Percentiles rank a stretch among this genome's conserved stretches.
phyloP scores from a whole-genome alignment of 148 eudicot genomes.

The Chenopodium quinoa region DNA sequence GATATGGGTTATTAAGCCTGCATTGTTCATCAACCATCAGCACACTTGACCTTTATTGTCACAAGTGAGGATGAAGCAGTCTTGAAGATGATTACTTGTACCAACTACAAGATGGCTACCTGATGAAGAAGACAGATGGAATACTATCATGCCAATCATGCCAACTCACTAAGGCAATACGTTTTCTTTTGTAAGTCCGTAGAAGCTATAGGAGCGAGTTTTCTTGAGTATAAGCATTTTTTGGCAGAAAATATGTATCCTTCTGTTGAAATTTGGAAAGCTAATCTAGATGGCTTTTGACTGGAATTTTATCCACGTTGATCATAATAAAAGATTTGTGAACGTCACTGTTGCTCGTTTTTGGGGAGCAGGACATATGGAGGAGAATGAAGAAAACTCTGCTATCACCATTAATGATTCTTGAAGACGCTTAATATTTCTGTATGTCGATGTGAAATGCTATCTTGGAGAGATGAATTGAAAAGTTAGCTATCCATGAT shows the following conservation, averaged over 20 bases:
- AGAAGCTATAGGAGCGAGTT: neutral
- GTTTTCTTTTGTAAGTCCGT: neutral
- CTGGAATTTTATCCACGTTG: neutral
- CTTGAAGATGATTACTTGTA: neutral
- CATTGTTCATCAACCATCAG: neutral
- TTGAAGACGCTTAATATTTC: too few relatives aligned
- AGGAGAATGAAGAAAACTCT: too few relatives aligned
- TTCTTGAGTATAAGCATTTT: neutral
- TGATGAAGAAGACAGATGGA: neutral
- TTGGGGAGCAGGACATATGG: too few relatives aligned
- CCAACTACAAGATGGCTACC: neutral
- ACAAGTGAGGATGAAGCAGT: neutral
- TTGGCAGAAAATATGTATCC: neutral
- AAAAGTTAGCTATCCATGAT: too few relatives aligned
- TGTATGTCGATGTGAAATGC: too few relatives aligned
- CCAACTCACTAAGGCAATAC: neutral
- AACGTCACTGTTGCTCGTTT: neutral
- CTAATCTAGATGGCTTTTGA: neutral
- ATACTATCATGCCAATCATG: neutral
- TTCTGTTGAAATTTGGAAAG: neutral
- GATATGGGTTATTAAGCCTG: neutral
- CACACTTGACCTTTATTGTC: neutral
- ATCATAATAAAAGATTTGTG: neutral
- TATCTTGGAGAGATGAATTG: too few relatives aligned
- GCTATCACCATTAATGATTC: too few relatives aligned